phyloP scores from a whole-genome alignment of 1,284 basidiomycete species.

The Puccinia sorghi region DNA sequence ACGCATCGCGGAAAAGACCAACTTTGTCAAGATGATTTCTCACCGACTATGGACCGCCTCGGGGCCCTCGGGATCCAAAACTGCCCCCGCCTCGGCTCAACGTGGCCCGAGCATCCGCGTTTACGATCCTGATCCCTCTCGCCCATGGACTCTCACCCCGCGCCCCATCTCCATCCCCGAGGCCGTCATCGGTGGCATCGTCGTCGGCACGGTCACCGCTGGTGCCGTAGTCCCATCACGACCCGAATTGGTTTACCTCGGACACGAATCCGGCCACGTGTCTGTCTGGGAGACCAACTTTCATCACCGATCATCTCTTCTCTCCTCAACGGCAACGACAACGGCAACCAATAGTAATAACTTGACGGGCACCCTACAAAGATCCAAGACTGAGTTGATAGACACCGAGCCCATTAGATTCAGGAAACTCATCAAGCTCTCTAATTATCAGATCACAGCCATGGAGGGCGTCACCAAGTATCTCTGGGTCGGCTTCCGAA shows the following conservation, averaged over 20 bases:
- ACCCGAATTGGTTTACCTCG: slow-evolving; percentile 74
- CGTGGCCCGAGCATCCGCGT: slow-evolving; percentile 73
- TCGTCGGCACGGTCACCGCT: slow-evolving; percentile 74
- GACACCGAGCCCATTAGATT: slow-evolving; percentile 7
- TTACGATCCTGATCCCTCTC: slow-evolving; percentile 65
- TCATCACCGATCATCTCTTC: slow-evolving; percentile 51
- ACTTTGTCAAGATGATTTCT: slow-evolving; percentile 72
- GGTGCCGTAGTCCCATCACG: slow-evolving; percentile 74
- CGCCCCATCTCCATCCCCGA: slow-evolving; percentile 54
- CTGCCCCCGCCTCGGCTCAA: slow-evolving; percentile 59
- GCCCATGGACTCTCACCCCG: slow-evolving; percentile 51
- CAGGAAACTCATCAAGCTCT: slow-evolving; percentile 43
- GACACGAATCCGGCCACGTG: slow-evolving; percentile 87
- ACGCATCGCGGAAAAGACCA: slow-evolving; percentile 75
- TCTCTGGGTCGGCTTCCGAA: slow-evolving; percentile 56
- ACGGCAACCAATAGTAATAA: background rate
- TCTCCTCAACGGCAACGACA: background rate
- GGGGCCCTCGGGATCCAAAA: slow-evolving; percentile 59
- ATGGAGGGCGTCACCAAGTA: slow-evolving; percentile 55
- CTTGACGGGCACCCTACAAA: background rate
- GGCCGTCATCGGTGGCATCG: slow-evolving; percentile 51
- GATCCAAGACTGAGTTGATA: background rate
- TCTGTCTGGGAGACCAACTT: slow-evolving; percentile 67
- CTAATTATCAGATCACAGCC: slow-evolving; percentile 54
- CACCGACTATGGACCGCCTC: slow-evolving; percentile 74